Conservation (phyloP, 2,329 filamentous ascomycete genomes). For the Penicillium sclerotiorum region DNA sequence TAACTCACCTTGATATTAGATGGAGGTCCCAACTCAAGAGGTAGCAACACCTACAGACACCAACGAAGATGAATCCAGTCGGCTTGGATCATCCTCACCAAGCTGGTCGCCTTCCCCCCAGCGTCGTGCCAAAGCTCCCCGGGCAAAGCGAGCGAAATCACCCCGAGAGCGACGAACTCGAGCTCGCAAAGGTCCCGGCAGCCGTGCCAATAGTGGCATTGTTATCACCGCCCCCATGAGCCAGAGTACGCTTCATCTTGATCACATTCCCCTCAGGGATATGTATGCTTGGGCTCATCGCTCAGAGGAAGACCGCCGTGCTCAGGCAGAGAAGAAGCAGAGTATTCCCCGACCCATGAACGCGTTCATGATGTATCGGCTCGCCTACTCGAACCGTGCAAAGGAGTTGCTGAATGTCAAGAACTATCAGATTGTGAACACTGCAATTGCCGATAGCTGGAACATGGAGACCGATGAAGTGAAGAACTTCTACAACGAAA, state of each 20-base stretch:
- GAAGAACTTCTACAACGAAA: conserved; percentile 73
- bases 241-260: conserved; percentile 37
- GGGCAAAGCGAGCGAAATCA: conserved; percentile 10
- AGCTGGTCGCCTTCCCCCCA: conserved; percentile 21
- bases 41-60: conserved; percentile 28
- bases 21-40: conserved; percentile 20
- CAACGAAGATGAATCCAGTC: conserved; percentile 8
- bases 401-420: conserved; percentile 80
- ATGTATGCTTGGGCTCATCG: conserved; percentile 81
- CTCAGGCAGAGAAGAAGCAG: conserved; percentile 72
- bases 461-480: conserved; percentile 73
- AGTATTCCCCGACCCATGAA: conserved; percentile 95
- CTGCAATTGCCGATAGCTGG: conserved; percentile 86
- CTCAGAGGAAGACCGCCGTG: conserved; percentile 63
- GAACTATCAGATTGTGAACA: conserved; percentile 91
- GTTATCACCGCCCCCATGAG: conserved; percentile 32
- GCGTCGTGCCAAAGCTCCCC: conserved; percentile 8
- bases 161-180: conserved; percentile 9
- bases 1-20: conserved; percentile 7
- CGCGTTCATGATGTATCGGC: conserved; percentile 96
- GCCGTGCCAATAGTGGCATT: conserved; percentile 16
- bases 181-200: conserved; percentile 14
- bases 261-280: conserved; percentile 66
- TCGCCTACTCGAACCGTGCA: conserved; percentile 83
- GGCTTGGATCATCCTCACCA: conserved; percentile 12